phyloP scores from a whole-genome alignment of 305 asterid genomes.

The Rubia occidens region DNA sequence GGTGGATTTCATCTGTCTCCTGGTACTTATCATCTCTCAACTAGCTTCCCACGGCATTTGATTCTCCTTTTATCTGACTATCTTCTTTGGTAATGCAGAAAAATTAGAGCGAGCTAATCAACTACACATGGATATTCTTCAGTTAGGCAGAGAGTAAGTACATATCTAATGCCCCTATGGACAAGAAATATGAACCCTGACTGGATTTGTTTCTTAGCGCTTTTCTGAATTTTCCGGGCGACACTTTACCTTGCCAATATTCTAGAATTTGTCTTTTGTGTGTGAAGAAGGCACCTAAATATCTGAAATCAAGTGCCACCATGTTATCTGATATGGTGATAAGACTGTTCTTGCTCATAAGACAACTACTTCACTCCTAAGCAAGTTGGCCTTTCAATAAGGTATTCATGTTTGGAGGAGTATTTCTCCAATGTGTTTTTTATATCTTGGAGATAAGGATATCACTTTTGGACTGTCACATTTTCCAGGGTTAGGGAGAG shows the following conservation, averaged over 20 bases:
- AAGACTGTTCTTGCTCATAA: not conserved
- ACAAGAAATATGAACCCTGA: not conserved
- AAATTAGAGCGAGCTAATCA: conserved; percentile 60
- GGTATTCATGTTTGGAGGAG: not conserved
- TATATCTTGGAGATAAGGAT: not conserved
- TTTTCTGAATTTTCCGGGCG: not conserved
- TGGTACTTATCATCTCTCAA: conserved; percentile 40
- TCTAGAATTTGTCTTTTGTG: not conserved
- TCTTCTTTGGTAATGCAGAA: conserved; percentile 43
- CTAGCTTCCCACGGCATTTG: conserved; percentile 12
- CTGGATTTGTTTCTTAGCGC: not conserved
- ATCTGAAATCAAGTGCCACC: not conserved
- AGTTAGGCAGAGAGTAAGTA: conserved; percentile 81
- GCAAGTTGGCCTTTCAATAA: no score
- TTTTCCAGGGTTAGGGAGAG: not conserved
- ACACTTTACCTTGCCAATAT: not conserved
- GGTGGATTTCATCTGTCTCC: conserved; percentile 90
- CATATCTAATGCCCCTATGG: not conserved
- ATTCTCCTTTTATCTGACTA: conserved; percentile 13
- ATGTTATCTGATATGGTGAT: not conserved
- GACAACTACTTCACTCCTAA: not conserved
- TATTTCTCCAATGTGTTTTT: not conserved
- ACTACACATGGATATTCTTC: conserved; percentile 62
- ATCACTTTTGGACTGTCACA: not conserved
- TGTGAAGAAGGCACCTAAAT: not conserved